phyloP scores from a whole-genome alignment of 129 eudicot genomes.

The Apium graveolens region DNA sequence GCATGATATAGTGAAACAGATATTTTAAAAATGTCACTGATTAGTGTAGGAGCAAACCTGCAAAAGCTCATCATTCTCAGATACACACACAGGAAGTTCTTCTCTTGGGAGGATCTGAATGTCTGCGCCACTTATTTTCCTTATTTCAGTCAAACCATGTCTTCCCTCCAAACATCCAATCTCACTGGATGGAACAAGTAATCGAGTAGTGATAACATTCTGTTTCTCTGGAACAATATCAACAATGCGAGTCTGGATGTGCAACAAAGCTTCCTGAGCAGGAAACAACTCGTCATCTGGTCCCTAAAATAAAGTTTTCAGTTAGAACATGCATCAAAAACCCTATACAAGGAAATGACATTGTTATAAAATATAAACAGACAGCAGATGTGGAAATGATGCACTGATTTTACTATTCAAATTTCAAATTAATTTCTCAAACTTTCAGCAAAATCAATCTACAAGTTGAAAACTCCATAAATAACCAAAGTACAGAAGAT shows the following conservation, averaged over 20 bases:
- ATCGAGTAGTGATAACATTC: constrained; percentile 76
- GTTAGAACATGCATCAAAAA: constrained; percentile 25
- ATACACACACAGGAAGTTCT: constrained; percentile 57
- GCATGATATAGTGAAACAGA: not conserved
- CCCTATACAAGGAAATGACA: constrained; percentile 12
- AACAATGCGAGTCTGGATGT: constrained; percentile 83
- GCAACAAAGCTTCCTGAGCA: constrained; percentile 98
- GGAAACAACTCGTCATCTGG: constrained; percentile 96
- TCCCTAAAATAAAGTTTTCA: constrained; percentile 38
- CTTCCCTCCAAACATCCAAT: constrained; percentile 66
- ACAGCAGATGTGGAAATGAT: not conserved
- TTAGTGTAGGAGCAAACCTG: constrained; percentile 46
- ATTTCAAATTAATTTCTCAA: not conserved
- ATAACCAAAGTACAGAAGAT: constrained; percentile 7
- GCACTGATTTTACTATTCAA: not conserved
- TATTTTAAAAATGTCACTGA: not conserved
- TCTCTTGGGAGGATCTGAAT: constrained; percentile 68
- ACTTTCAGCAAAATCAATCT: constrained; percentile 4
- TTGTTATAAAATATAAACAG: not conserved
- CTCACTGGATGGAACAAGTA: constrained; percentile 69
- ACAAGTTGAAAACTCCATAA: constrained; percentile 6
- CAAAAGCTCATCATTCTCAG: constrained; percentile 64
- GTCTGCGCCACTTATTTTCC: constrained; percentile 61
- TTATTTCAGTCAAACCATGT: constrained; percentile 54
- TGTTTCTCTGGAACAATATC: constrained; percentile 86